Percentiles rank a stretch among this genome's conserved stretches.
Conservation (phyloP, 257 asterid genomes). For the Henckelia pumila region DNA sequence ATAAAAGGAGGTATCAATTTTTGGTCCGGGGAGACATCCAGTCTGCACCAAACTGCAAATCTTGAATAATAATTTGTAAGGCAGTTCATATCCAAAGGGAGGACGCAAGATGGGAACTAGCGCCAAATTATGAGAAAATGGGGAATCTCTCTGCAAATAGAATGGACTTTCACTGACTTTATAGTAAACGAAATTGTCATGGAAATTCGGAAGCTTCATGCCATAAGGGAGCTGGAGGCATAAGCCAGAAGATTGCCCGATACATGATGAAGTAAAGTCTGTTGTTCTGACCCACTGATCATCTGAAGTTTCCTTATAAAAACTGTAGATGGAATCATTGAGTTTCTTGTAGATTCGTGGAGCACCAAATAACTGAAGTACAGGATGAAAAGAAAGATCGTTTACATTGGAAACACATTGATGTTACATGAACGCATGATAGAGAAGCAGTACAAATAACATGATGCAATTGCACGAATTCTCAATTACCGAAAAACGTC, state of each 20-base stretch:
- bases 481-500: not conserved
- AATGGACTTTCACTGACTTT: constrained; percentile 45
- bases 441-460: not conserved
- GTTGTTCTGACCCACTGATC: constrained; percentile 92
- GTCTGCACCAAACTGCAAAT: constrained; percentile 66
- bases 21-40: constrained; percentile 82
- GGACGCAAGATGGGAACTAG: constrained; percentile 74
- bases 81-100: constrained; percentile 41
- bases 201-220: constrained; percentile 59
- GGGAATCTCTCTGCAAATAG: constrained; percentile 33
- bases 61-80: constrained; percentile 61
- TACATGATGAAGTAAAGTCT: constrained; percentile 57
- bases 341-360: constrained; percentile 71
- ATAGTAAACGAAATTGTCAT: constrained; percentile 49
- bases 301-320: constrained; percentile 44
- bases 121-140: constrained; percentile 40
- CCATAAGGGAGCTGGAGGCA: constrained; percentile 60
- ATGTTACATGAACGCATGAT: not conserved
- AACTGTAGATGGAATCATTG: constrained; percentile 34
- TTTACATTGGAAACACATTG: not conserved
- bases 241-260: constrained; percentile 84
- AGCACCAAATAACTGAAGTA: constrained; percentile 63
- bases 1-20: constrained; percentile 49
- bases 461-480: not conserved
- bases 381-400: constrained; percentile 8